Conservation (phyloP, 257 asterid genomes). For the Plantago elongata region DNA sequence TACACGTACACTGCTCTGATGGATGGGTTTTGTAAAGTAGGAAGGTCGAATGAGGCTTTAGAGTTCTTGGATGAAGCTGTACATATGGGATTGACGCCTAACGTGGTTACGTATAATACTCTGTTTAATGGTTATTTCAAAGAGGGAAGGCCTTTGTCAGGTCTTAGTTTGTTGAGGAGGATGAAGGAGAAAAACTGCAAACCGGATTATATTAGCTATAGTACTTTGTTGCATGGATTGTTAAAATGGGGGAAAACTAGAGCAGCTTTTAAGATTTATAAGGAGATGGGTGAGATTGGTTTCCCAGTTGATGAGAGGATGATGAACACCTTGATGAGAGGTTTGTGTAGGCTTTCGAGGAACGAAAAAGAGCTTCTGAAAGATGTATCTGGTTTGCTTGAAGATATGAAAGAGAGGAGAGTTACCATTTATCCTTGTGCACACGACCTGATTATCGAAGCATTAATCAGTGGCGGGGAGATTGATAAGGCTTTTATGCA, state of each 20-base stretch:
- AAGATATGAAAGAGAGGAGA: slow-evolving; percentile 34
- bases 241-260: slow-evolving; percentile 58
- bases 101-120: slow-evolving; percentile 62
- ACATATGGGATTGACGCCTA: slow-evolving; percentile 42
- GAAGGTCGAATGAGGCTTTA: slow-evolving; percentile 61
- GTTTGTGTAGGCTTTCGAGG: slow-evolving; percentile 55
- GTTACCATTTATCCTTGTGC: slow-evolving; percentile 29
- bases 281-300: slow-evolving; percentile 43
- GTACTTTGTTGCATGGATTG: slow-evolving; percentile 68
- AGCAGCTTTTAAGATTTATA: slow-evolving; percentile 40
- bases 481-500: slow-evolving; percentile 25
- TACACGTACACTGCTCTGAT: slow-evolving; percentile 70
- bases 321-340: slow-evolving; percentile 68
- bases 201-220: slow-evolving; percentile 62
- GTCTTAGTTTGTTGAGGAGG: slow-evolving; percentile 42
- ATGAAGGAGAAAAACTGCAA: slow-evolving; percentile 49
- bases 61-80: slow-evolving; percentile 59
- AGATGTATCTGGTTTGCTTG: slow-evolving; percentile 37
- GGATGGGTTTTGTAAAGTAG: slow-evolving; percentile 85
- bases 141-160: slow-evolving; percentile 66
- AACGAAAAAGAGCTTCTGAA: slow-evolving; percentile 33
- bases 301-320: slow-evolving; percentile 55
- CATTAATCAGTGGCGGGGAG: slow-evolving; percentile 44
- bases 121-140: slow-evolving; percentile 64
- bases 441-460: slow-evolving; percentile 51